Evolutionary conservation across 2,329 filamentous ascomycete species (phyloP), one percentile per base, ranked within the genome.

Genomic region (Rutstroemia sp.): DNA sequence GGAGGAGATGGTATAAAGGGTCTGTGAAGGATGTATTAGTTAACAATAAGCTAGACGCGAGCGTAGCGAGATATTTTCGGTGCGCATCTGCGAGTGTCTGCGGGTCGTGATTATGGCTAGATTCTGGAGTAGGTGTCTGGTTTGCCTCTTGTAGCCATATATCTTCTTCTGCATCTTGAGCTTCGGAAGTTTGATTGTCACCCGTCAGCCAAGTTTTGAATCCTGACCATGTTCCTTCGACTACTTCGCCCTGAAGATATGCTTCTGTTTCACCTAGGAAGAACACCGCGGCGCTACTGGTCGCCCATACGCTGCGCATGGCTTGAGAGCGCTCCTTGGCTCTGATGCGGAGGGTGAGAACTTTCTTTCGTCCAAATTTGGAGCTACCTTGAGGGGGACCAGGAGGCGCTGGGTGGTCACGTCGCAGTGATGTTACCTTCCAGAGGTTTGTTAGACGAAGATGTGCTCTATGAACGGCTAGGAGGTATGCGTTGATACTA

Each of bases 171-270:
- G 62, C 63, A 14, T 66, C 48, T 39, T 59, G 60, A 7, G 25
- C 14, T 16, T 27, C 27, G 16, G 44, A 42, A 12, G 60, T 61
- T 23, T 58, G 38, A 19, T 60, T 34, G 23, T 62, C 63, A 5
- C 65, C 54, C 39, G 77, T 76, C 17, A 95, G 75, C 90, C 92
- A 96, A 14, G 72, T 70, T 53, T 87, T 81, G 64, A 97, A 92
- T 51, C 88, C 84, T 16, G 86, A 80, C 83, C 91, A 96, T 1
- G 89, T 84, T 34, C 85, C 84, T 58, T 85, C 82, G 14, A 96
- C 86, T 6, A 97, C 86, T 67, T 96, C 91, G 1, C 88, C 89
- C 70, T 96, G 92, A 46, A 97, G 83, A 65, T 95, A 97, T 3
- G 84, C 84, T 63, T 92, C 88, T 14, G 89, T 86, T 69, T 96